Evolutionary conservation across 495 filamentous ascomycete species (phyloP).

Genomic region (Penicillium atrosanguineum): DNA sequence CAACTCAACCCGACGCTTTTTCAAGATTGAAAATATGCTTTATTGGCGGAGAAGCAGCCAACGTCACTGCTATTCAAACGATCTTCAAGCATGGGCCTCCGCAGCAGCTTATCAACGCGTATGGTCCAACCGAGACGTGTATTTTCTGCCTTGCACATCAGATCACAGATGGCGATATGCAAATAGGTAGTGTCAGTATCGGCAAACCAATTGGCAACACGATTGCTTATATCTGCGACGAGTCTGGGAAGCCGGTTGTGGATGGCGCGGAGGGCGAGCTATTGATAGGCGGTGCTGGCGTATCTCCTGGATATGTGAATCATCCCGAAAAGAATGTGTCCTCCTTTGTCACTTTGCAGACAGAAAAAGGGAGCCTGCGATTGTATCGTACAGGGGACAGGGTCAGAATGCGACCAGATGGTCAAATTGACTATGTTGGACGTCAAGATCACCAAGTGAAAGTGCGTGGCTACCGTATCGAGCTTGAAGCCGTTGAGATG

Average conservation of each 20-base stretch:
- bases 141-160: no score
- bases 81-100: slow-evolving; percentile 18
- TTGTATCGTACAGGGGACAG: slow-evolving; percentile 50
- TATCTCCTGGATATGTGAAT: slow-evolving; percentile 41
- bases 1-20: slow-evolving; percentile 13
- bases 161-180: slow-evolving; percentile 1
- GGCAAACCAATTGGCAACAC: slow-evolving; percentile 15
- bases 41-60: slow-evolving; percentile 22
- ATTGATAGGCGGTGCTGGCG: slow-evolving; percentile 37
- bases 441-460: slow-evolving; percentile 51
- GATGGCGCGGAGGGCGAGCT: slow-evolving; percentile 42
- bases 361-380: background rate
- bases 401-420: slow-evolving; percentile 37
- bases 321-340: slow-evolving; percentile 31
- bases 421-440: slow-evolving; percentile 43
- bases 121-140: slow-evolving; percentile 23
- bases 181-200: slow-evolving; percentile 8
- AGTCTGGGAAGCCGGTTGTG: slow-evolving; percentile 15
- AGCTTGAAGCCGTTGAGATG: slow-evolving; percentile 47
- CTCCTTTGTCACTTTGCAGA: slow-evolving; percentile 26
- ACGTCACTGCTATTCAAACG: slow-evolving; percentile 10
- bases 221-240: slow-evolving; percentile 40
- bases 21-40: slow-evolving; percentile 6
- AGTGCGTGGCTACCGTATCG: slow-evolving; percentile 48
- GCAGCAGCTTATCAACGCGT: slow-evolving; percentile 27